phyloP scores from a whole-genome alignment of 768 basidiomycete species.

The Agaricus subrufescens region DNA sequence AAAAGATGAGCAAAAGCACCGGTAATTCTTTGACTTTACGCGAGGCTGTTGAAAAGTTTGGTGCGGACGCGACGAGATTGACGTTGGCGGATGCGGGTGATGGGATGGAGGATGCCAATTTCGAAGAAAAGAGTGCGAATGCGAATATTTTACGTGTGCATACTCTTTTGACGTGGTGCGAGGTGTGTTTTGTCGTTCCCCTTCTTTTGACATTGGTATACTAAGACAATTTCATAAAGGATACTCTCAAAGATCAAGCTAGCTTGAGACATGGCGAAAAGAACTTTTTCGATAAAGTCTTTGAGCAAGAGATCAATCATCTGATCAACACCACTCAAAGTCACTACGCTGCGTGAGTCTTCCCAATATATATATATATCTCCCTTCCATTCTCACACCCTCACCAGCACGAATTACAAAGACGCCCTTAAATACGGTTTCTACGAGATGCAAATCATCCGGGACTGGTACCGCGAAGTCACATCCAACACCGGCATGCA shows the following conservation, averaged over 20 bases:
- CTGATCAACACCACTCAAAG: slow-evolving; percentile 78
- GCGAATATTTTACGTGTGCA: slow-evolving; percentile 92
- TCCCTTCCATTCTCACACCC: neutral
- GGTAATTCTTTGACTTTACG: slow-evolving; percentile 92
- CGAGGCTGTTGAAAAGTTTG: slow-evolving; percentile 90
- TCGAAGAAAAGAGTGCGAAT: slow-evolving; percentile 97
- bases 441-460: slow-evolving; percentile 87
- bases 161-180: slow-evolving; percentile 88
- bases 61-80: slow-evolving; percentile 91
- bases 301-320: slow-evolving; percentile 87
- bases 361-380: neutral
- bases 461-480: slow-evolving; percentile 96
- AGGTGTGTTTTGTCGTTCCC: slow-evolving; percentile 38
- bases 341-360: slow-evolving; percentile 75
- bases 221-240: slow-evolving; percentile 37
- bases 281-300: slow-evolving; percentile 84
- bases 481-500: slow-evolving; percentile 91
- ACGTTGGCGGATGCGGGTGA: slow-evolving; percentile 95
- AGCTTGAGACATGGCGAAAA: slow-evolving; percentile 71
- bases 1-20: slow-evolving; percentile 98
- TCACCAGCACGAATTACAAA: slow-evolving; percentile 82
- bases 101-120: slow-evolving; percentile 97
- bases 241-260: slow-evolving; percentile 69
- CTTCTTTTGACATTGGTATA: neutral
- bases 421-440: slow-evolving; percentile 93